phyloP scores from a whole-genome alignment of 768 basidiomycete genomes.

The Calvatia gigantea region DNA sequence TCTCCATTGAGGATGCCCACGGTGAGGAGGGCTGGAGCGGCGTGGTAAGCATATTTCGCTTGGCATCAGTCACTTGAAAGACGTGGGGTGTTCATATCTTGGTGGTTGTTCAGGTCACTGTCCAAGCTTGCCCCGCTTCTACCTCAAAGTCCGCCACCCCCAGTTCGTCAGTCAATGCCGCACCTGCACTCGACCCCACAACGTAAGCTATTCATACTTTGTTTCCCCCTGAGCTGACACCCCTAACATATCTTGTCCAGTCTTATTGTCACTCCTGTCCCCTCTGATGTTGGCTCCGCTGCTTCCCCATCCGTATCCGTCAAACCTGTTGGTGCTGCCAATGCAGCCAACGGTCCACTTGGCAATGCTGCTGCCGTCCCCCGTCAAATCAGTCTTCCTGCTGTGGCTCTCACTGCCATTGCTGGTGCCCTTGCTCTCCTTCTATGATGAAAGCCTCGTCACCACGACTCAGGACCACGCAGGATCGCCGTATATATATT shows the following conservation, averaged over 20 bases:
- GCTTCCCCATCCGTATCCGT: slow-evolving; percentile 11
- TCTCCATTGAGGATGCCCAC: slow-evolving; percentile 50
- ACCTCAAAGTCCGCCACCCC: slow-evolving; percentile 16
- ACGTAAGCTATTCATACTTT: slow-evolving; percentile 2
- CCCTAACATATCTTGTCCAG: slow-evolving; percentile 16
- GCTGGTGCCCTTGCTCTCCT: slow-evolving; percentile 33
- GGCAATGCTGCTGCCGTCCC: slow-evolving; percentile 28
- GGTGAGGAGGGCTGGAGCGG: slow-evolving; percentile 68
- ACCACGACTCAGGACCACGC: background rate
- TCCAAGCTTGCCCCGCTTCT: slow-evolving; percentile 34
- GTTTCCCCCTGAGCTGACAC: slow-evolving; percentile 14
- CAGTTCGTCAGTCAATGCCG: slow-evolving; percentile 16
- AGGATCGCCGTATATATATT: background rate
- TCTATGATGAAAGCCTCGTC: slow-evolving; percentile 32
- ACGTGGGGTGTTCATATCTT: background rate
- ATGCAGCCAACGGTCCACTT: slow-evolving; percentile 38
- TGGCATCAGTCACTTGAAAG: slow-evolving; percentile 8
- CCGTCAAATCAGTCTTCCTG: slow-evolving; percentile 37
- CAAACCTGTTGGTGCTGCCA: slow-evolving; percentile 41
- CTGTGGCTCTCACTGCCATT: slow-evolving; percentile 38
- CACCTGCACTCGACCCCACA: slow-evolving; percentile 15
- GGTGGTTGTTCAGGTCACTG: slow-evolving; percentile 31
- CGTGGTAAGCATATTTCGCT: slow-evolving; percentile 36
- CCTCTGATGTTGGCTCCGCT: slow-evolving; percentile 4
- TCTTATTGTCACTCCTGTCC: slow-evolving; percentile 18